These are phyloP conservation scores for Eremomyces bilateralis DNA, from an alignment of 495 filamentous ascomycete species.

Conservation along the genomic window DNA sequence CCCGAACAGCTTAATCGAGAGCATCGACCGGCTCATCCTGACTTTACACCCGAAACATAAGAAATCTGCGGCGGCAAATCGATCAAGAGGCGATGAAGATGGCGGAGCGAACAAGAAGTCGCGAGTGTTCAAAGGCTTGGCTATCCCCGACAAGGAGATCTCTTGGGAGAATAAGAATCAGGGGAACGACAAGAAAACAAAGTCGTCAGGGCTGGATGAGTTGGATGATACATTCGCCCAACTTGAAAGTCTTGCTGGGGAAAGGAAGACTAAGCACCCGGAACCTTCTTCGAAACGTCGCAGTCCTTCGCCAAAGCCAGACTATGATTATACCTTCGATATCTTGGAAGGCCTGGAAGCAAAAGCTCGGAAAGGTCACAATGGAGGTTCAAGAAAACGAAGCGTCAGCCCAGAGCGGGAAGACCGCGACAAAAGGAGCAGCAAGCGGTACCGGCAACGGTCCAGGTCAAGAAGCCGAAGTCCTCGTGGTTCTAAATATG, in stretches of 20 bases:
- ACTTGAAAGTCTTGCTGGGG: constrained; percentile 66
- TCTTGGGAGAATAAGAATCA: constrained; percentile 31
- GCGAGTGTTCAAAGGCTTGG: constrained; percentile 69
- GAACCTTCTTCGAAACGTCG: too few species aligned
- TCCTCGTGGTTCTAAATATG: constrained; percentile 33
- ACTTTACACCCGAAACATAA: constrained; percentile 85
- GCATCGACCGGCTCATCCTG: constrained; percentile 66
- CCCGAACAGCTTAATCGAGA: constrained; percentile 71
- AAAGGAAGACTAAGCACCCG: constrained; percentile 20
- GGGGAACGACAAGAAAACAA: constrained; percentile 16
- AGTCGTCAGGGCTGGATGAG: constrained; percentile 28
- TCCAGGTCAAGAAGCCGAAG: constrained; percentile 6
- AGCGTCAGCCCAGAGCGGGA: constrained; percentile 26
- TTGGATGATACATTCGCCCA: constrained; percentile 91
- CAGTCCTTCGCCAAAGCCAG: constrained; percentile 5
- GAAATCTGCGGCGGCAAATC: constrained; percentile 9
- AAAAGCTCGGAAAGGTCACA: constrained; percentile 21
- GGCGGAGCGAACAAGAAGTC: constrained; percentile 34
- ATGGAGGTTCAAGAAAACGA: constrained; percentile 27
- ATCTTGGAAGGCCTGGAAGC: too few species aligned
- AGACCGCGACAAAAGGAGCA: constrained; percentile 15
- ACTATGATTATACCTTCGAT: constrained; percentile 27
- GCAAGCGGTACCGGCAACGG: neutral
- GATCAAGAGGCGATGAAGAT: constrained; percentile 17
- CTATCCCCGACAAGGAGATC: constrained; percentile 61